phyloP scores from a whole-genome alignment of 2,329 filamentous ascomycete species.

The Furcasterigmium furcatum region DNA sequence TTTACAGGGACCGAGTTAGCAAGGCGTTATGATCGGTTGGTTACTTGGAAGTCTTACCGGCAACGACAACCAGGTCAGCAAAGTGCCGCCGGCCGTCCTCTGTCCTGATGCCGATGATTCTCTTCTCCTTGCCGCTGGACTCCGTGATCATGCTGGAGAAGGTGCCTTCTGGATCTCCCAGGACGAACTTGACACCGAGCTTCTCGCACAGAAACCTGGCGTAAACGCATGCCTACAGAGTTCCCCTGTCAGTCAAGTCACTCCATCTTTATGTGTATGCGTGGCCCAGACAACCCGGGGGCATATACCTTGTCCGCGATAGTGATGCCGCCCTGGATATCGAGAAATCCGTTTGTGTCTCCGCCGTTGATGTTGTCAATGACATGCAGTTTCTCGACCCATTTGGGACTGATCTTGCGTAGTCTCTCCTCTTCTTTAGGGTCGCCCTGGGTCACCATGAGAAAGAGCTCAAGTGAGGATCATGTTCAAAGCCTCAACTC shows the following conservation, averaged over 20 bases:
- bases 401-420: constrained; percentile 11
- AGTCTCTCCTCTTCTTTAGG: constrained; percentile 8
- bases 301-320: constrained; percentile 19
- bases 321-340: constrained; percentile 19
- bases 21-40: background rate
- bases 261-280: background rate
- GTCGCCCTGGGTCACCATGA: background rate
- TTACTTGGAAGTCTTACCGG: constrained; percentile 5
- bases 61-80: constrained; percentile 20
- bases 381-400: constrained; percentile 17
- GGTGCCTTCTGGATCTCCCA: background rate
- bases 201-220: background rate
- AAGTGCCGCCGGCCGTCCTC: constrained; percentile 16
- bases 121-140: constrained; percentile 6
- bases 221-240: background rate
- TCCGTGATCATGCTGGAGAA: background rate
- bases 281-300: too few relatives aligned
- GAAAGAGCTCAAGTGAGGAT: background rate
- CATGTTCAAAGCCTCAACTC: background rate
- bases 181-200: background rate
- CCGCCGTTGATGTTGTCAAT: constrained; percentile 17
- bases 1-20: too few relatives aligned
- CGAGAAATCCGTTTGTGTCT: constrained; percentile 18
- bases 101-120: constrained; percentile 21
- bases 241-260: background rate